Conservation (phyloP, 768 basidiomycete genomes). For the Guyanaporus albipodus region DNA sequence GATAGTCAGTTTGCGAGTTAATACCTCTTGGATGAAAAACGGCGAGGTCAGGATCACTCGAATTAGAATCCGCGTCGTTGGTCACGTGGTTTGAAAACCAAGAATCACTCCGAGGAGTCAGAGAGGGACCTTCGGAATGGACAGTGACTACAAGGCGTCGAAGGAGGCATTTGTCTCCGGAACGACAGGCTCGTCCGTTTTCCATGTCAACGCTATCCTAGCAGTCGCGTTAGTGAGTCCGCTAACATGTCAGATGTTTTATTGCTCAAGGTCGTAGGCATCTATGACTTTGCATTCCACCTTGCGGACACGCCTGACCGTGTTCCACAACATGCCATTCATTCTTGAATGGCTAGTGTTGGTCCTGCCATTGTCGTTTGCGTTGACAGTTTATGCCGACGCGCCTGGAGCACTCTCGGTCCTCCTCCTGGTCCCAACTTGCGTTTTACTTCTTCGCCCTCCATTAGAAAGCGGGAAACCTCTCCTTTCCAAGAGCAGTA, state of each 20-base stretch:
- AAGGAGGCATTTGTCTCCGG: constrained; percentile 85
- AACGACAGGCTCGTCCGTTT: constrained; percentile 64
- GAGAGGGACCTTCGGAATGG: too few relatives aligned
- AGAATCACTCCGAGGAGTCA: too few relatives aligned
- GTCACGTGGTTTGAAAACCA: constrained; percentile 17
- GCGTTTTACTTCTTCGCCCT: constrained; percentile 42
- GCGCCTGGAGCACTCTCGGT: constrained; percentile 50
- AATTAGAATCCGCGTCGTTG: not conserved
- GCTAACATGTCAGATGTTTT: not conserved
- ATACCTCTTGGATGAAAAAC: too few relatives aligned
- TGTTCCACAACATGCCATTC: constrained; percentile 36
- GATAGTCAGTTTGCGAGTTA: not conserved
- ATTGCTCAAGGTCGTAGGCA: constrained; percentile 42
- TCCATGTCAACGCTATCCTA: constrained; percentile 67
- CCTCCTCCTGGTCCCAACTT: constrained; percentile 44
- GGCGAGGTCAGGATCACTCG: not conserved
- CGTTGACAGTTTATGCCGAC: constrained; percentile 72
- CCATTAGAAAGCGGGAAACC: constrained; percentile 43
- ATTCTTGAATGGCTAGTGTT: constrained; percentile 59
- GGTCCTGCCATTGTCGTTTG: constrained; percentile 73
- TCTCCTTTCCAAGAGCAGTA: constrained; percentile 43
- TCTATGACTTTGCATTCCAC: constrained; percentile 71
- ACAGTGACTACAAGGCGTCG: constrained; percentile 56
- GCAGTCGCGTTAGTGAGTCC: constrained; percentile 56
- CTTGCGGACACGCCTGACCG: constrained; percentile 45